A percentile compares a stretch with the other conserved stretches of the same genome.
Evolutionary conservation across 2,329 filamentous ascomycete species (phyloP).

Genomic region (Fusarium pseudonygamai): DNA sequence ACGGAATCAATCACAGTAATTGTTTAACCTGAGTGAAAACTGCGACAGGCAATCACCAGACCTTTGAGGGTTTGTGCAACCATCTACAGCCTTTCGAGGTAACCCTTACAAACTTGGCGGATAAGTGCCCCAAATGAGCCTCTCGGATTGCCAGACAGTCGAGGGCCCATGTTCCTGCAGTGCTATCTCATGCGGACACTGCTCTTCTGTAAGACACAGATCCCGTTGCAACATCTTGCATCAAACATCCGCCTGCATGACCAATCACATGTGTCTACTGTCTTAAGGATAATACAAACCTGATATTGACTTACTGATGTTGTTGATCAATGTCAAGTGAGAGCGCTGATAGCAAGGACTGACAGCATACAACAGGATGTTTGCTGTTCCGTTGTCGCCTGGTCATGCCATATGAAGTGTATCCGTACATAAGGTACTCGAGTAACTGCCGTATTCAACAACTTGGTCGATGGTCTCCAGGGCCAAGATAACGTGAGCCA

Average conservation of each 20-base stretch:
- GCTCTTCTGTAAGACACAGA: conserved; percentile 14
- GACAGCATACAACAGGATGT: neutral
- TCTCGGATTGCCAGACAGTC: neutral
- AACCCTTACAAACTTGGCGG: neutral
- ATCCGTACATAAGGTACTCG: neutral
- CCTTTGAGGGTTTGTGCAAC: neutral
- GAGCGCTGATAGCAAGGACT: neutral
- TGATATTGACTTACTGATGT: neutral
- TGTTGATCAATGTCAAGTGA: neutral
- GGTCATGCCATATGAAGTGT: neutral
- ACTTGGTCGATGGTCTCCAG: neutral
- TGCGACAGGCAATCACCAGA: neutral
- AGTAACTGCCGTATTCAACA: neutral
- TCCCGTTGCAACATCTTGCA: conserved; percentile 5
- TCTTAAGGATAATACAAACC: neutral
- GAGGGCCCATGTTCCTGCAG: conserved; percentile 8
- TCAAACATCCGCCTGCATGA: conserved; percentile 1
- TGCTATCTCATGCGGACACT: conserved; percentile 1
- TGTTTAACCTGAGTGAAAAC: neutral
- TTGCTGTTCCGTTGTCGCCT: neutral
- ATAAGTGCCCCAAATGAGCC: neutral
- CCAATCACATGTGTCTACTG: neutral
- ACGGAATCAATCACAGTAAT: neutral
- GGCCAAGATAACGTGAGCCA: neutral
- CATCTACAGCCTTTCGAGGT: neutral